Evolutionary conservation across 176 grass and related monocot species (phyloP), one percentile per base, ranked within the genome.

Genomic region (Oryza officinalis): DNA sequence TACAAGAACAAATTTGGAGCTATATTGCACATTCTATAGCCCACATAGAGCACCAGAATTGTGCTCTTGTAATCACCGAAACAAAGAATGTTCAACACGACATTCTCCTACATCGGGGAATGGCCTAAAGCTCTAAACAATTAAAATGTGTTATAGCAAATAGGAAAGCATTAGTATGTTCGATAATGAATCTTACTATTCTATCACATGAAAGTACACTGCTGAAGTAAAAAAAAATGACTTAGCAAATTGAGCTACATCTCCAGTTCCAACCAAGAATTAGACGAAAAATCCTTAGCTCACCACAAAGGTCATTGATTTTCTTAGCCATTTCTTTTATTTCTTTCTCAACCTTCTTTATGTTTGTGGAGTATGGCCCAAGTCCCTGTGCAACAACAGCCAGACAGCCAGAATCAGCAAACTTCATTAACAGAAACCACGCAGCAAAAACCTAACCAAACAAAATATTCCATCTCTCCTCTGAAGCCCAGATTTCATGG

Each of bases 321-420:
- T 89, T 93, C 85, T 97, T 97, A 17, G 90, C 86, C 81, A 91
- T 79, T 11, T 94, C 95, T 54, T 97, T 97, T 28, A 97, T 97
- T 75, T 97, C 95, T 88, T 97, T 97, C 84, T 97, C 95, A 0
- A 72, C 91, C 75, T 86, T 92, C 88, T 97, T 94, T 9, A 94
- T 94, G 79, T 81, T 97, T 27, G 80, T 87, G 44, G 95, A 97
- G 84, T 97, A 97, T 11, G 95, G 95, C 22, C 92, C 92, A 57
- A 97, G 84, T 13, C 95, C 95, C 95, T 97, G 83, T 35, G 81
- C 75, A 87, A 63, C 37, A 64, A 50, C 40, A 83, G 40, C 47
- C 27, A 80, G 17, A 5, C n/a, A 75, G 44, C 64, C 52, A 75
- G 27, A 70, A 77, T 71, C 30, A 89, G 81, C 46, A 78, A 74